These are phyloP conservation scores for Dysphania ambrosioides DNA, from an alignment of 148 eudicot genomes.

Conservation along the genomic window DNA sequence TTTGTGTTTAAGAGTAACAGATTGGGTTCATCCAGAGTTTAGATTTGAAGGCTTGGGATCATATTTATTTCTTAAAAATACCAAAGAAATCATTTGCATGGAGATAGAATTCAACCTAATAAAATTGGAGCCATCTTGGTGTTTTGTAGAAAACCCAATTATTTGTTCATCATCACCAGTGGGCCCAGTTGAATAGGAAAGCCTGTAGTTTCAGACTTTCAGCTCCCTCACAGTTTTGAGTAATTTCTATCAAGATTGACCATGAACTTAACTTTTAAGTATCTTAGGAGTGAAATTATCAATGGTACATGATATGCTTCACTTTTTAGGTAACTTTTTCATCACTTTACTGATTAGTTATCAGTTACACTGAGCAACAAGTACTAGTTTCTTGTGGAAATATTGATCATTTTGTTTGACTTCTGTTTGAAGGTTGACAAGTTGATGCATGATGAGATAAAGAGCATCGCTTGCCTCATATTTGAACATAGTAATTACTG, in stretches of 20 bases:
- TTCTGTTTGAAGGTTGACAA: conserved; percentile 35
- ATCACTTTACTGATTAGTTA: neutral
- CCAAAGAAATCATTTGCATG: neutral
- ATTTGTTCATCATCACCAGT: neutral
- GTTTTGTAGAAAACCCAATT: neutral
- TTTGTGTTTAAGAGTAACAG: neutral
- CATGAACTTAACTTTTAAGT: neutral
- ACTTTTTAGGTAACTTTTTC: neutral
- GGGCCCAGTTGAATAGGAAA: neutral
- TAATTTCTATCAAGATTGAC: neutral
- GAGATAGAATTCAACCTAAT: neutral
- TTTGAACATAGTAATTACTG: conserved; percentile 30
- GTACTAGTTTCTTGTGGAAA: neutral
- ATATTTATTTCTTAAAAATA: neutral
- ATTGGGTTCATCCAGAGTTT: neutral
- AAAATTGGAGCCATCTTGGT: neutral
- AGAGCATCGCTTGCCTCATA: conserved; percentile 44
- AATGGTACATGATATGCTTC: neutral
- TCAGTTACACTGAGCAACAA: neutral
- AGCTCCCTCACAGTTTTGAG: neutral
- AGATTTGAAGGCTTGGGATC: neutral
- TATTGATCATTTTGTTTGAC: neutral
- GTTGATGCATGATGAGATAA: conserved; percentile 34
- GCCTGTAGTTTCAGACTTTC: neutral
- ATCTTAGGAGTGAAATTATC: neutral